Evolutionary conservation across 2,329 filamentous ascomycete species (phyloP), one percentile per base, ranked within the genome.

Genomic region (Fusarium sp.): DNA sequence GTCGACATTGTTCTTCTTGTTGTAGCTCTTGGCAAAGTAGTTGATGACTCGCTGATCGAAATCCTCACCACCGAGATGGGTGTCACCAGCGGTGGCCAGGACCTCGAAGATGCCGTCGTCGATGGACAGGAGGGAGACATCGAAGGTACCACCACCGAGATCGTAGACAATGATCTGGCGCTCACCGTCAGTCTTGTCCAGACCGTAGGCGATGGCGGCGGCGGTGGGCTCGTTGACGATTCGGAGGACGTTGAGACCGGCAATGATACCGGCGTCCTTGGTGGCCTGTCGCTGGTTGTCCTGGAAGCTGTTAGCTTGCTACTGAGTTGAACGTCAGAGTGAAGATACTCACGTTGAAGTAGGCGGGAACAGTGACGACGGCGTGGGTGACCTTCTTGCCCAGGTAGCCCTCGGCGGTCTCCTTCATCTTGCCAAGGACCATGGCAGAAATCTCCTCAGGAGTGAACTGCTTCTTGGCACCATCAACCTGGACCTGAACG

Each of bases 1-100:
- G 76, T 99, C 93, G 74, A 96, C 93, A 76, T 83, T 84, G 87
- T 97, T 88, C 89, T 97, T 96, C 91, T 97, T 97, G 91, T 98
- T 98, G 90, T 97, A 98, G 76, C 88, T 86, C 91, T 98, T 97
- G 86, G 91, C 90, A 80, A 98, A 93, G 89, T 95, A 88, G 87
- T 92, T 93, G 86, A 98, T 97, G 82, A 98, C 88, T 80, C 95
- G 91, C 88, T 98, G 93, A 82, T 98, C 95, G 82, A 98, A 98
- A 86, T 98, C 95, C 83, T 98, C 94, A 90, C 94, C 94, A 91
- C 94, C 94, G 75, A 97, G 89, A 83, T 97, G 94, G 77, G 94
- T 97, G 81, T 97, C 94, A 93, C 94, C 93, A 79, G 93, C 93
- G 77, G 93, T 97, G 82, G 94, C 91, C 83, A 95, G 83, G 75